Percentiles rank a stretch among this genome's conserved stretches.
These are phyloP conservation scores for Erythrobasidium hasegawianum DNA, from an alignment of 1,284 basidiomycete species.

Conservation along the genomic window DNA sequence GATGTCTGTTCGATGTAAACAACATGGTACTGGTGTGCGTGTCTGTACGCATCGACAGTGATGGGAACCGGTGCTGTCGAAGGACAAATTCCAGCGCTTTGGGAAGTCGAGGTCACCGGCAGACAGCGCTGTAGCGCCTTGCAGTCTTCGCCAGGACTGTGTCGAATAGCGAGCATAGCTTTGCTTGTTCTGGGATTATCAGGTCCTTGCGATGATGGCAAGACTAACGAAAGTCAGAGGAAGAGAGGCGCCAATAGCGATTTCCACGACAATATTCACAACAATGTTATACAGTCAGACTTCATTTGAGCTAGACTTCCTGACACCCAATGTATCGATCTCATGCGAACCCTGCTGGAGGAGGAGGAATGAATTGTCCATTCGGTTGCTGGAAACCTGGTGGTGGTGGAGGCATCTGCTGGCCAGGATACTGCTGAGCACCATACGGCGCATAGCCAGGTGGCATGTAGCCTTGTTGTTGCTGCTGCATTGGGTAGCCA, in stretches of 20 bases:
- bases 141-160: no score
- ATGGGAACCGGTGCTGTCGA: no score
- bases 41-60: no score
- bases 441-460: slow-evolving; percentile 35
- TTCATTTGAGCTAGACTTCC: no score
- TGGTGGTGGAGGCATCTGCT: slow-evolving; percentile 36
- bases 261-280: no score
- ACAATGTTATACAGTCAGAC: no score
- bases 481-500: slow-evolving; percentile 37
- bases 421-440: slow-evolving; percentile 40
- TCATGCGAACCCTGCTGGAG: slow-evolving; percentile 33
- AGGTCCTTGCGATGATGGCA: no score
- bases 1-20: no score
- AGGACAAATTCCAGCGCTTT: no score
- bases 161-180: background rate
- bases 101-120: background rate
- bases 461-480: slow-evolving; percentile 19
- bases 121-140: background rate
- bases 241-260: no score
- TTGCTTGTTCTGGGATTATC: background rate
- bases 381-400: slow-evolving; percentile 35
- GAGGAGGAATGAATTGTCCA: slow-evolving; percentile 21
- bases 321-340: background rate
- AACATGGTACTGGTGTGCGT: no score
- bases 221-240: background rate